Percentiles rank a stretch among this genome's conserved stretches.
Conservation (phyloP, 352 stramenopile species). For the Chrysophaeum taylorii region DNA sequence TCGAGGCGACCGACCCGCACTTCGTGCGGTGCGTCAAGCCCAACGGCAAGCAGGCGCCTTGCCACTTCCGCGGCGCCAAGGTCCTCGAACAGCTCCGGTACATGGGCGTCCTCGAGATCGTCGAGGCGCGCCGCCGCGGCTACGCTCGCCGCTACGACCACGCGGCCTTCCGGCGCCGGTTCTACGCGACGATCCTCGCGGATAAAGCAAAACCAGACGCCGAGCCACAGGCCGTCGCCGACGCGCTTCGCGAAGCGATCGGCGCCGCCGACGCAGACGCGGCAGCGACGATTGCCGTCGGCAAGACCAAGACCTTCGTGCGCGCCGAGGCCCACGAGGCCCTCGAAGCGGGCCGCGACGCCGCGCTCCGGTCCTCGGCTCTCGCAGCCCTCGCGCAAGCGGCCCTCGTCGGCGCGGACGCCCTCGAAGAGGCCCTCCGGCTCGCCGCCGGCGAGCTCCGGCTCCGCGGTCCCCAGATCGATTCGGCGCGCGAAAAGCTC, state of each 20-base stretch:
- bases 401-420: constrained; percentile 41
- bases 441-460: background rate
- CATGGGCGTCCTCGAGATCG: constrained; percentile 93
- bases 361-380: background rate
- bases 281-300: constrained; percentile 34
- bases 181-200: constrained; percentile 48
- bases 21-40: constrained; percentile 62
- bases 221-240: constrained; percentile 32
- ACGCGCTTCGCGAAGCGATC: background rate
- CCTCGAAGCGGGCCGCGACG: constrained; percentile 55
- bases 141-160: constrained; percentile 91
- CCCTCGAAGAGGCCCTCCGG: constrained; percentile 15
- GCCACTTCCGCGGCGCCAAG: constrained; percentile 82
- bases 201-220: constrained; percentile 39
- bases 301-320: constrained; percentile 84
- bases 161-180: constrained; percentile 48
- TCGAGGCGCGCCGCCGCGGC: constrained; percentile 87
- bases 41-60: constrained; percentile 79
- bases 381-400: background rate
- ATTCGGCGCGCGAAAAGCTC: background rate
- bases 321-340: constrained; percentile 77
- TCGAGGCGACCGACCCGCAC: constrained; percentile 53
- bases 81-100: constrained; percentile 86
- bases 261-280: background rate
- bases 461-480: background rate